Percentiles rank a stretch among this genome's conserved stretches.
Evolutionary conservation across 345 rosid species (phyloP).

Genomic region (Brassica incana): DNA sequence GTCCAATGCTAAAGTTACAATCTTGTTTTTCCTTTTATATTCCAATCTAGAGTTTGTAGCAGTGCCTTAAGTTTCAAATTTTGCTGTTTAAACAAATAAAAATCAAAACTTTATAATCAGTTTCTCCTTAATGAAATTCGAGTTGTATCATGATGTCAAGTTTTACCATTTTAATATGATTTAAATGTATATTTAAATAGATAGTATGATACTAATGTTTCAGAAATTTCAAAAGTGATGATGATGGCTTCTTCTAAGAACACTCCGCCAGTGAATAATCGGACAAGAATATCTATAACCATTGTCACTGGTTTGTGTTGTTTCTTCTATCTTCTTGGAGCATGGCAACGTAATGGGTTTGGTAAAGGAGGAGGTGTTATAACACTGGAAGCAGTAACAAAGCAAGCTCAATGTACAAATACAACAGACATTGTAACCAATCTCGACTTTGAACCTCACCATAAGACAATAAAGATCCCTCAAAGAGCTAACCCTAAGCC

Average conservation of each 20-base stretch:
- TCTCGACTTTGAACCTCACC: constrained; percentile 71
- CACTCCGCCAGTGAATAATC: constrained; percentile 36
- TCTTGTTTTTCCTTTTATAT: not conserved
- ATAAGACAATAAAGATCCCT: constrained; percentile 52
- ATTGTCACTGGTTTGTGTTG: constrained; percentile 66
- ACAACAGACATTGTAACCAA: constrained; percentile 41
- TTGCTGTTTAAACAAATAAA: not conserved
- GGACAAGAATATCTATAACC: constrained; percentile 54
- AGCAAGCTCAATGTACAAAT: constrained; percentile 48
- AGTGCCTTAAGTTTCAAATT: not conserved
- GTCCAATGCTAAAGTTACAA: constrained; percentile 6
- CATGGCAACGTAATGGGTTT: constrained; percentile 75
- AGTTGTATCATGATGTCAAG: not conserved
- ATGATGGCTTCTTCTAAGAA: constrained; percentile 46
- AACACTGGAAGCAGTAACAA: constrained; percentile 48
- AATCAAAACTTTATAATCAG: not conserved
- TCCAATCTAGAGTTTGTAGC: not conserved
- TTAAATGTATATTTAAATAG: no score
- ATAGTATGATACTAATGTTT: not conserved
- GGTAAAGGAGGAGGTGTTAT: constrained; percentile 61
- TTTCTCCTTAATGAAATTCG: not conserved
- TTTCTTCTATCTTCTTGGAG: constrained; percentile 68
- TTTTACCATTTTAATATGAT: not conserved
- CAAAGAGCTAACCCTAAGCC: constrained; percentile 38
- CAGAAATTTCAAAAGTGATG: constrained; percentile 44